Conservation (phyloP, 2,329 filamentous ascomycete species). For the Scedosporium apiospermum region DNA sequence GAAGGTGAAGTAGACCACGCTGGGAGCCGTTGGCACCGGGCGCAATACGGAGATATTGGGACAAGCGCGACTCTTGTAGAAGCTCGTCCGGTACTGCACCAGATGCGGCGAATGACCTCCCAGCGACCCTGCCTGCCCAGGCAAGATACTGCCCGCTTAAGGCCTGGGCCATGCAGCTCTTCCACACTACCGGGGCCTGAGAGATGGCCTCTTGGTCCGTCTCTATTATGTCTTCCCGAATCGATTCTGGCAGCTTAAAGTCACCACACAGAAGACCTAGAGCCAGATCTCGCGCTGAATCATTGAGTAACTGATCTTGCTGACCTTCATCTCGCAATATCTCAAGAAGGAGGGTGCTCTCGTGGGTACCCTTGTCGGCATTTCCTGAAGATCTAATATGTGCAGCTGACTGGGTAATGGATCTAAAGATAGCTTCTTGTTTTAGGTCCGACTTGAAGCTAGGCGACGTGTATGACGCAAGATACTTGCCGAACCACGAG, state of each 20-base stretch:
- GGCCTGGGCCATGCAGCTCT: conserved; percentile 57
- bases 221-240: conserved; percentile 54
- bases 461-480: conserved; percentile 51
- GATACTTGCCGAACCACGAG: conserved; percentile 63
- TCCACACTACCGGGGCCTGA: conserved; percentile 62
- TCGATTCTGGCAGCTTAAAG: conserved; percentile 48
- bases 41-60: conserved; percentile 36
- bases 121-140: conserved; percentile 80
- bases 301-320: conserved; percentile 55
- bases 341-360: conserved; percentile 70
- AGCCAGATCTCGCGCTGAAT: conserved; percentile 60
- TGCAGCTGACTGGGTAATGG: conserved; percentile 60
- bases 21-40: conserved; percentile 48
- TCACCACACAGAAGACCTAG: conserved; percentile 64
- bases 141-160: conserved; percentile 61
- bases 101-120: conserved; percentile 70
- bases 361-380: conserved; percentile 58
- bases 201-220: conserved; percentile 53
- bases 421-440: conserved; percentile 45
- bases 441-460: conserved; percentile 38
- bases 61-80: conserved; percentile 48
- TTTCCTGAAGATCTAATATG: conserved; percentile 60
- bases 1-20: conserved; percentile 48
- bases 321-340: conserved; percentile 65
- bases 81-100: conserved; percentile 56